phyloP scores from a whole-genome alignment of 2,329 filamentous ascomycete species.

The Aspergillus quadricinctus region DNA sequence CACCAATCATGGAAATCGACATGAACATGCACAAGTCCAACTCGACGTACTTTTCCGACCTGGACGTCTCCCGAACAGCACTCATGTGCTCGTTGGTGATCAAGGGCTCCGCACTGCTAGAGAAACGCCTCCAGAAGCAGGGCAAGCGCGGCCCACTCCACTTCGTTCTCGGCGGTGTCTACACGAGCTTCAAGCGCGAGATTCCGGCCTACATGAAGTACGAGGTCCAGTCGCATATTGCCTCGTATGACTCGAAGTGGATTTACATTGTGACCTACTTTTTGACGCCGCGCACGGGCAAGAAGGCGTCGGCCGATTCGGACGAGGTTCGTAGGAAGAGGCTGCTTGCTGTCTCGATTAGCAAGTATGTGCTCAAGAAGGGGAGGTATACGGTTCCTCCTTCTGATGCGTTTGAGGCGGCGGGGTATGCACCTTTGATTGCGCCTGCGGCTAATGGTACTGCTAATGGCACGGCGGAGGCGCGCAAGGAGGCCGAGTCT shows the following conservation, averaged over 20 bases:
- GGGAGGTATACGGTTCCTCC: conserved; percentile 78
- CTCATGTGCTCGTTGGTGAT: conserved; percentile 64
- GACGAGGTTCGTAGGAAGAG: conserved; percentile 49
- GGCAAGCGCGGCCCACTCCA: conserved; percentile 48
- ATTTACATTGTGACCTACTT: conserved; percentile 70
- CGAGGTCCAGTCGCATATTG: conserved; percentile 66
- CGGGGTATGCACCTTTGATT: conserved; percentile 63
- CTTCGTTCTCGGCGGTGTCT: conserved; percentile 65
- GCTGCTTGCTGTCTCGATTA: conserved; percentile 64
- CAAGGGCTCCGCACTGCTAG: conserved; percentile 49
- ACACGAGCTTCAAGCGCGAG: conserved; percentile 67
- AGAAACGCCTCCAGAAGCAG: conserved; percentile 48
- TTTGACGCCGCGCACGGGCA: conserved; percentile 45
- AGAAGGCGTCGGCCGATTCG: conserved; percentile 3
- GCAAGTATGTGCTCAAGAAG: conserved; percentile 75
- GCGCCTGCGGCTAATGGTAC: conserved; percentile 7
- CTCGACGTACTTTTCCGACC: conserved; percentile 77
- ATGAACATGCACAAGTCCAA: conserved; percentile 79
- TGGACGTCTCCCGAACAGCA: conserved; percentile 75
- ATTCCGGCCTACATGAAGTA: conserved; percentile 62
- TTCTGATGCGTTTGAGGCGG: conserved; percentile 64
- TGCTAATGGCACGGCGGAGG: conserved; percentile 8
- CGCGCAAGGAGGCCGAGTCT: conserved; percentile 2
- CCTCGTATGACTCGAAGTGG: conserved; percentile 75
- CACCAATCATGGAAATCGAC: conserved; percentile 71